These are phyloP conservation scores for Diplodia seriata DNA, from an alignment of 2,329 filamentous ascomycete species.

Conservation along the genomic window DNA sequence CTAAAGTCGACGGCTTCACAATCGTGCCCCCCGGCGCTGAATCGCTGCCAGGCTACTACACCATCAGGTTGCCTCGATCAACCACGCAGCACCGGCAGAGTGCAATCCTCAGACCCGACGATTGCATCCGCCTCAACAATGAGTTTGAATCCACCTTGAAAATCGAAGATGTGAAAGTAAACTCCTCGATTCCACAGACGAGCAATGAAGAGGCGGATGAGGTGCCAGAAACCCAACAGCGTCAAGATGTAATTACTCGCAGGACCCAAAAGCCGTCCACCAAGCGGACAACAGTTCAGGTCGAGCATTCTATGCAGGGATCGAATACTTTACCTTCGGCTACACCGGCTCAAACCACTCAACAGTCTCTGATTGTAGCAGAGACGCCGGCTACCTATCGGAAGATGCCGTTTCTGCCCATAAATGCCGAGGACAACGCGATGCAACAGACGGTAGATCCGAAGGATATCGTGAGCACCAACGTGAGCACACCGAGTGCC, in stretches of 20 bases:
- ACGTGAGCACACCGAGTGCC: conserved; percentile 5
- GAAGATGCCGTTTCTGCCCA: neutral
- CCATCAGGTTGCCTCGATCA: neutral
- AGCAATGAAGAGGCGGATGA: conserved; percentile 3
- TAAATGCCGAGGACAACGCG: neutral
- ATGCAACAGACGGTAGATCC: neutral
- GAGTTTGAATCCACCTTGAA: conserved; percentile 1
- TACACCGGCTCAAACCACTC: neutral
- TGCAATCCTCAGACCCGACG: conserved; percentile 11
- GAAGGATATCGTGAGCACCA: neutral
- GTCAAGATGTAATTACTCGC: neutral
- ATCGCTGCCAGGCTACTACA: neutral
- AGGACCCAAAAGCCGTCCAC: neutral
- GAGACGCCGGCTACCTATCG: conserved; percentile 18
- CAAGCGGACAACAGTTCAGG: conserved; percentile 2
- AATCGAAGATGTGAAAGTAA: conserved; percentile 7
- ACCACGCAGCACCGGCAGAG: neutral
- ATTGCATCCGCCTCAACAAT: conserved; percentile 4
- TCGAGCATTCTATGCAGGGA: conserved; percentile 25
- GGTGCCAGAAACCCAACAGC: conserved; percentile 6
- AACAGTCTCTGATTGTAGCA: conserved; percentile 5
- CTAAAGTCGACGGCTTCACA: neutral
- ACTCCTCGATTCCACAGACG: conserved; percentile 1
- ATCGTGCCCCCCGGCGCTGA: neutral
- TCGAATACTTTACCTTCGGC: neutral